A percentile compares a stretch with the other conserved stretches of the same genome.
phyloP scores from a whole-genome alignment of 768 basidiomycete species.

The Candolleomyces aberdarensis region DNA sequence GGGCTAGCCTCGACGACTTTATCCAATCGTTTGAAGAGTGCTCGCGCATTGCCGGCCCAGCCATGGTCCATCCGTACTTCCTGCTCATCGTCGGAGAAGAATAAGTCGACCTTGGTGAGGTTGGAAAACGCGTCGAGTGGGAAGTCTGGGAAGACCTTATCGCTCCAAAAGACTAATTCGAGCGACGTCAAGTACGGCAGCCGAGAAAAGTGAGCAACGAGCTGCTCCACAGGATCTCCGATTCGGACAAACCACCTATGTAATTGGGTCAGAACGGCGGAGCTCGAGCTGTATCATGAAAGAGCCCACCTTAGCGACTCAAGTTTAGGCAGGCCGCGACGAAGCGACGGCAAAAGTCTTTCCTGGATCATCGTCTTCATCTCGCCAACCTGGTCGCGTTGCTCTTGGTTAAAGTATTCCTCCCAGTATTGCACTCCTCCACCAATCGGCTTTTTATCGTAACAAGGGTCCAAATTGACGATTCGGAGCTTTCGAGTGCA shows the following conservation, averaged over 20 bases:
- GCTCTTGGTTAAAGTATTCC: neutral
- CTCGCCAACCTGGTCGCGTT: neutral
- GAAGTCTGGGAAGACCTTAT: neutral
- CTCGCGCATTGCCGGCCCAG: neutral
- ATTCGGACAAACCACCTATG: neutral
- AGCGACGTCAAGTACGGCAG: neutral
- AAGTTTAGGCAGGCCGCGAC: neutral
- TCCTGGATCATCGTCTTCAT: neutral
- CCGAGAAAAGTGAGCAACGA: neutral
- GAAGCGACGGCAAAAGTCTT: neutral
- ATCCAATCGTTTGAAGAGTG: neutral
- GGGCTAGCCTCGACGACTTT: neutral
- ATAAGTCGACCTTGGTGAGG: neutral
- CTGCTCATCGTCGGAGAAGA: neutral
- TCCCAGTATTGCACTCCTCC: neutral
- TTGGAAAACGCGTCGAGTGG: neutral
- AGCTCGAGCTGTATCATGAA: neutral
- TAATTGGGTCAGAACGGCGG: neutral
- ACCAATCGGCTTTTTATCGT: neutral
- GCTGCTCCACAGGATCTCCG: neutral
- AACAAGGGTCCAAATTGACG: constrained; percentile 2
- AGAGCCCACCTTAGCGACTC: neutral
- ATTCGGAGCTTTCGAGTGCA: neutral
- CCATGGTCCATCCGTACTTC: neutral
- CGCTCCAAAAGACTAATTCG: neutral